Conservation (phyloP, 352 stramenopile species). For the Phytophthora pinifolia region DNA sequence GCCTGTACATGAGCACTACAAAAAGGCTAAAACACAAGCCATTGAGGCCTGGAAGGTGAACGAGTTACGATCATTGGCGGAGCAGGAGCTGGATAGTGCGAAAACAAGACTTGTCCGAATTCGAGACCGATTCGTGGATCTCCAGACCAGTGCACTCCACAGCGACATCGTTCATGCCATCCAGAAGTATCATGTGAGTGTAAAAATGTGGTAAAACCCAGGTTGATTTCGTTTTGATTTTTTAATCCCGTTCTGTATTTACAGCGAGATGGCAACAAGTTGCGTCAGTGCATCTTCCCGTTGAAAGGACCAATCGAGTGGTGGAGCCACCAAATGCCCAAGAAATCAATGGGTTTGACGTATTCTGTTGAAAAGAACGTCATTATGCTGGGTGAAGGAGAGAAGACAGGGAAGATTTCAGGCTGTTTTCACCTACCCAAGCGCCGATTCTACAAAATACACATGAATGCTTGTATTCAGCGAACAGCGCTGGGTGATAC, state of each 20-base stretch:
- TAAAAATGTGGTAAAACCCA: constrained; percentile 26
- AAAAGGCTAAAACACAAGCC: constrained; percentile 43
- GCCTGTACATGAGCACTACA: constrained; percentile 60
- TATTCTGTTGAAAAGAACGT: constrained; percentile 19
- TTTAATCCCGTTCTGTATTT: background rate
- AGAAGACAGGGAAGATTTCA: constrained; percentile 24
- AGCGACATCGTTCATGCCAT: constrained; percentile 45
- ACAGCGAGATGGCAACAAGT: constrained; percentile 51
- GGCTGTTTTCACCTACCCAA: constrained; percentile 58
- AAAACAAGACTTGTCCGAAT: constrained; percentile 55
- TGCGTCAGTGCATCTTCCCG: constrained; percentile 59
- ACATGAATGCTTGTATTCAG: constrained; percentile 26
- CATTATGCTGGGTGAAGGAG: constrained; percentile 25
- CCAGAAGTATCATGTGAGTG: constrained; percentile 43
- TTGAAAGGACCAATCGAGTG: constrained; percentile 63
- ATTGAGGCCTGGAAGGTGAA: constrained; percentile 68
- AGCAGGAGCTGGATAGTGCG: constrained; percentile 59
- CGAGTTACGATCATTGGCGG: constrained; percentile 43
- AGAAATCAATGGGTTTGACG: constrained; percentile 40
- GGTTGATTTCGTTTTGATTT: background rate
- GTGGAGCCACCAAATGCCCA: constrained; percentile 48
- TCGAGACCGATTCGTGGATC: constrained; percentile 52
- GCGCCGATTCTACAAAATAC: constrained; percentile 46
- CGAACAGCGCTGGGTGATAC: background rate
- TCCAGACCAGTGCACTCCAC: constrained; percentile 45